Conservation (phyloP, 2,329 filamentous ascomycete species). For the Elsinoe batatas region DNA sequence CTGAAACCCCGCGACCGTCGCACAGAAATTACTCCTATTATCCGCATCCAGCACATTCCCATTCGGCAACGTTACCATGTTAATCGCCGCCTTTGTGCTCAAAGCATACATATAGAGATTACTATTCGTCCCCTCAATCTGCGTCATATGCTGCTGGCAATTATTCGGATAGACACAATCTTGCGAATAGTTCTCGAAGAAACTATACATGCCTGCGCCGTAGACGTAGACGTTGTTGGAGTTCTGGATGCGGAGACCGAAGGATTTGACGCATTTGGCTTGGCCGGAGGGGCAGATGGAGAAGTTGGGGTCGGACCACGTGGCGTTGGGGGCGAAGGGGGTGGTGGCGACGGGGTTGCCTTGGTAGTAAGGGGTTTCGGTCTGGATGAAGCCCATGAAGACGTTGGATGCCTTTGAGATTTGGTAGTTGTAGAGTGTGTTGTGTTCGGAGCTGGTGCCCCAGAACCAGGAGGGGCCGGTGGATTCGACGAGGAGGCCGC, state of each 20-base stretch:
- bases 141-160: conserved; percentile 44
- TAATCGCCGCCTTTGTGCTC: conserved; percentile 40
- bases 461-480: conserved; percentile 68
- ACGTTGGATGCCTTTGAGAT: conserved; percentile 50
- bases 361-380: conserved; percentile 64
- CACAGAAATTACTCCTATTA: conserved; percentile 41
- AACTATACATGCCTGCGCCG: conserved; percentile 45
- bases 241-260: conserved; percentile 35
- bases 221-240: conserved; percentile 36
- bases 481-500: conserved; percentile 69
- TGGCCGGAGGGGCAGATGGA: conserved; percentile 23
- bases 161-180: conserved; percentile 36
- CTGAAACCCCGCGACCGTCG: conserved; percentile 31
- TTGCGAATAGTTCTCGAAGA: conserved; percentile 50
- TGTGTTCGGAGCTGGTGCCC: conserved; percentile 57
- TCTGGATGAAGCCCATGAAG: conserved; percentile 56
- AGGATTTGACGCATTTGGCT: conserved; percentile 28
- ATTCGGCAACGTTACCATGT: conserved; percentile 35
- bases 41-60: conserved; percentile 32
- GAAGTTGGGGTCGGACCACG: conserved; percentile 37
- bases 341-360: conserved; percentile 50
- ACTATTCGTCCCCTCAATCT: conserved; percentile 31
- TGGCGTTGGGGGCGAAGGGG: conserved; percentile 44
- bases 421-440: conserved; percentile 61
- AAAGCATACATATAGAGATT: conserved; percentile 39